Percentiles rank a stretch among this genome's conserved stretches.
These are phyloP conservation scores for Ophiostoma novo-ulmi DNA, from an alignment of 2,329 filamentous ascomycete genomes.

Conservation along the genomic window DNA sequence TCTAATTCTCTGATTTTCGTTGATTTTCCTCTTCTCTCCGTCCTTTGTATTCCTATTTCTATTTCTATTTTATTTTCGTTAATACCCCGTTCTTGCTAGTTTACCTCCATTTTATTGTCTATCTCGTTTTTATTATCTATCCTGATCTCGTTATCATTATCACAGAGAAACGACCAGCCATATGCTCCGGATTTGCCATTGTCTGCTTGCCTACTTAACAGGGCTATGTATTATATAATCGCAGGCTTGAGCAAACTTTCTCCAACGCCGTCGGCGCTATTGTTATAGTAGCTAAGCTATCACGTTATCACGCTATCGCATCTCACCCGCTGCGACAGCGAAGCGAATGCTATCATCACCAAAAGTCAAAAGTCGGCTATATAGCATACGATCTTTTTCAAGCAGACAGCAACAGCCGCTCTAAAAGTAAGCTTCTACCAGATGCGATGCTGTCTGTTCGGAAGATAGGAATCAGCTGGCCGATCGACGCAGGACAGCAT, in stretches of 20 bases:
- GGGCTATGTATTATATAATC: background rate
- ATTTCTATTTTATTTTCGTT: slow-evolving; percentile 4
- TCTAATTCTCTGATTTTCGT: background rate
- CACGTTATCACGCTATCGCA: background rate
- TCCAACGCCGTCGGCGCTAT: background rate
- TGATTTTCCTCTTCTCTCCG: background rate
- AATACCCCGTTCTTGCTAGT: background rate
- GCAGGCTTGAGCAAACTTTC: background rate
- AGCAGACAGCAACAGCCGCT: no score
- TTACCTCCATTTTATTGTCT: slow-evolving; percentile 7
- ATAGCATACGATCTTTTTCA: no score
- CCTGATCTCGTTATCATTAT: slow-evolving; percentile 5
- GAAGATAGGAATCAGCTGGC: background rate
- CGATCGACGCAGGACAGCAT: background rate
- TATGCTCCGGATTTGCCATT: background rate
- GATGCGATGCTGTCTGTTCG: no score
- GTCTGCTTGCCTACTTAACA: background rate
- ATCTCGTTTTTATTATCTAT: slow-evolving; percentile 6
- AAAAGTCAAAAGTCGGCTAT: no score
- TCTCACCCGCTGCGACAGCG: no score
- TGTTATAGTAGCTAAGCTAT: background rate
- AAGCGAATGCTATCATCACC: background rate
- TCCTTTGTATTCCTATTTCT: background rate
- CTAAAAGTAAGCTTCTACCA: no score
- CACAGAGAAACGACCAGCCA: background rate